Conservation (phyloP, 1,284 basidiomycete species). For the Trametes polyzona region DNA sequence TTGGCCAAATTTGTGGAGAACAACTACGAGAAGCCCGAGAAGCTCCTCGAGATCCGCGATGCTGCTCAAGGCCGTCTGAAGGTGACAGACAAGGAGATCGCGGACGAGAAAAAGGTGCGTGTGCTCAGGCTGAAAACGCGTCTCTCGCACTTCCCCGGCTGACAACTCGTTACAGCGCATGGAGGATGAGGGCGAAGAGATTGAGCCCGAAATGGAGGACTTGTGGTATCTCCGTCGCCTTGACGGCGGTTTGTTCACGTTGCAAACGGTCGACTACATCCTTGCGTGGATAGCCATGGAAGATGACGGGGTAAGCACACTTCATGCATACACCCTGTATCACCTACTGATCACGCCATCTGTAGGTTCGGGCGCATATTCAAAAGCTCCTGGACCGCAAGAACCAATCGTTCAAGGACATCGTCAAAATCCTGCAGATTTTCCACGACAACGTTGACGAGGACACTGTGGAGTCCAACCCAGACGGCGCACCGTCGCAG, state of each 20-base stretch:
- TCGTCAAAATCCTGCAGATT: slow-evolving; percentile 66
- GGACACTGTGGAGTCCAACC: slow-evolving; percentile 37
- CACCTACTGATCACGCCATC: slow-evolving; percentile 17
- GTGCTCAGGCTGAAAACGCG: background rate
- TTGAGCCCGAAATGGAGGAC: slow-evolving; percentile 69
- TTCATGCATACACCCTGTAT: background rate
- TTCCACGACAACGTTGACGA: slow-evolving; percentile 78
- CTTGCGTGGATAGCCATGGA: slow-evolving; percentile 97
- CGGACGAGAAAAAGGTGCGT: slow-evolving; percentile 66
- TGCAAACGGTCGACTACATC: slow-evolving; percentile 93
- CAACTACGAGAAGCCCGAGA: slow-evolving; percentile 92
- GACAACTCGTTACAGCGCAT: slow-evolving; percentile 55
- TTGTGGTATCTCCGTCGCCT: slow-evolving; percentile 83
- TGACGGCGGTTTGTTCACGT: slow-evolving; percentile 85
- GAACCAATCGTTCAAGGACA: slow-evolving; percentile 64
- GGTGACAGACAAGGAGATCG: slow-evolving; percentile 65
- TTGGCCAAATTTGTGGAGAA: slow-evolving; percentile 93
- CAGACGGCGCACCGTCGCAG: slow-evolving; percentile 53
- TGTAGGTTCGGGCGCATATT: slow-evolving; percentile 76
- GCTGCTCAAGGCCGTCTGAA: slow-evolving; percentile 62
- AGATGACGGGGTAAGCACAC: slow-evolving; percentile 91
- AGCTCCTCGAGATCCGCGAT: slow-evolving; percentile 88
- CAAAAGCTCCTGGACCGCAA: slow-evolving; percentile 76
- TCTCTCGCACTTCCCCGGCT: background rate
- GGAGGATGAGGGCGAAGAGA: slow-evolving; percentile 58